Percentiles rank a stretch among this genome's conserved stretches.
Evolutionary conservation across 495 filamentous ascomycete genomes (phyloP).

Genomic region (Physcia stellaris): DNA sequence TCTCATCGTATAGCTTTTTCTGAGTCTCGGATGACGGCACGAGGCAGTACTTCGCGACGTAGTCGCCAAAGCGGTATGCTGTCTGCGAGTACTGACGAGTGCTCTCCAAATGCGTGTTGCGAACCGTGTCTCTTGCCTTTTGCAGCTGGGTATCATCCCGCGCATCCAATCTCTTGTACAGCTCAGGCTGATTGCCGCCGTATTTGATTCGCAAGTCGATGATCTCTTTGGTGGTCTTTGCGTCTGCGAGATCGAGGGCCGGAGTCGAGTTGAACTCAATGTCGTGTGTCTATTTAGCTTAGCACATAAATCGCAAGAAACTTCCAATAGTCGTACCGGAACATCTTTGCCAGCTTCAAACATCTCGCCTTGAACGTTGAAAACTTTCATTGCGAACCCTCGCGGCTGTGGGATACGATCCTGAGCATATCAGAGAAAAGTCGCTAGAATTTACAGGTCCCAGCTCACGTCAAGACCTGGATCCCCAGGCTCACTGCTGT

Average conservation of each 20-base stretch:
- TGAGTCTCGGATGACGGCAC: slow-evolving; percentile 28
- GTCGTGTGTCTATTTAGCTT: too few species aligned
- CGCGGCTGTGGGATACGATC: slow-evolving; percentile 32
- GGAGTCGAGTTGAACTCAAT: slow-evolving; percentile 36
- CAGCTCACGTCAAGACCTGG: slow-evolving; percentile 30
- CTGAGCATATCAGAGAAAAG: slow-evolving; percentile 8
- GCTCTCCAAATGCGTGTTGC: slow-evolving; percentile 27
- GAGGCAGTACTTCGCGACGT: slow-evolving; percentile 33
- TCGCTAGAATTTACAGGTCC: slow-evolving; percentile 4
- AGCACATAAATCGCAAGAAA: too few species aligned
- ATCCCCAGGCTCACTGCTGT: slow-evolving; percentile 29
- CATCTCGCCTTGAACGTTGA: slow-evolving; percentile 31
- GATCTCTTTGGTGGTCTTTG: slow-evolving; percentile 32
- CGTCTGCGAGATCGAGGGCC: slow-evolving; percentile 30
- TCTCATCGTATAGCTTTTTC: slow-evolving; percentile 26
- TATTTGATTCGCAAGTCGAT: slow-evolving; percentile 31
- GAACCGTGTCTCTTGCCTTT: slow-evolving; percentile 24
- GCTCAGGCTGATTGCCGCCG: slow-evolving; percentile 20
- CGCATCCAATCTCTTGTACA: slow-evolving; percentile 28
- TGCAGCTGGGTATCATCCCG: slow-evolving; percentile 29
- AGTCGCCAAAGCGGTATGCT: slow-evolving; percentile 35
- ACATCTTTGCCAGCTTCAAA: slow-evolving; percentile 23
- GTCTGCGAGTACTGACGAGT: slow-evolving; percentile 34
- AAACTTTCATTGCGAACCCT: slow-evolving; percentile 36
- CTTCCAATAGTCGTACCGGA: too few species aligned